These are phyloP conservation scores for Prunus yedoensis DNA, from an alignment of 331 rosid genomes.

Conservation along the genomic window DNA sequence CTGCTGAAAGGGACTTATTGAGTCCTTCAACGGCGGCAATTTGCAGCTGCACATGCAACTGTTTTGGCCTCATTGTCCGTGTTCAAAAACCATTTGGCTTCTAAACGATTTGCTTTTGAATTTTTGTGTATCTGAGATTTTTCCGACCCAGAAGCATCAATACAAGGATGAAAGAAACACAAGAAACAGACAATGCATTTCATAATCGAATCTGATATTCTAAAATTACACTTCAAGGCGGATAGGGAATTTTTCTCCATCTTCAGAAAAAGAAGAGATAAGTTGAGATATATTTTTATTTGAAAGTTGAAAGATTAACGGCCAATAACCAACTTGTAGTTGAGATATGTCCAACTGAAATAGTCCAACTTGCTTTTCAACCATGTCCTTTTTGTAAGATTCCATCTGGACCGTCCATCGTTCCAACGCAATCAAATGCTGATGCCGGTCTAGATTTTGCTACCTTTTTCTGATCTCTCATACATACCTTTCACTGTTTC, in stretches of 20 bases:
- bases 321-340: constrained; percentile 52
- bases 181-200: constrained; percentile 1
- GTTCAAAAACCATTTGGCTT: constrained; percentile 45
- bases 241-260: too few relatives aligned
- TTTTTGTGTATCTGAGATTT: constrained; percentile 16
- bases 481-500: constrained; percentile 37
- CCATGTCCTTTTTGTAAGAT: constrained; percentile 6
- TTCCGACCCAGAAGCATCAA: constrained; percentile 3
- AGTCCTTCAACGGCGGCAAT: constrained; percentile 33
- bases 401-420: constrained; percentile 38
- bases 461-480: constrained; percentile 33
- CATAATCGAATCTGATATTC: constrained; percentile 15
- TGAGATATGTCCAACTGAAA: constrained; percentile 29
- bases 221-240: not conserved
- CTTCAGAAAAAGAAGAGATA: not conserved
- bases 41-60: constrained; percentile 68
- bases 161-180: constrained; percentile 5
- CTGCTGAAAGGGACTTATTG: constrained; percentile 39
- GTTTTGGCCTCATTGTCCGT: constrained; percentile 38
- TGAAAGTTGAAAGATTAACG: constrained; percentile 36
- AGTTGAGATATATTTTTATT: not conserved
- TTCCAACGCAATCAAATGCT: constrained; percentile 1
- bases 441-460: constrained; percentile 25
- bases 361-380: constrained; percentile 20
- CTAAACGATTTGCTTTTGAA: constrained; percentile 26